Base-by-base conservation (phyloP, 2,329 filamentous ascomycete genomes). In the Thielaviopsis euricoi region DNA sequence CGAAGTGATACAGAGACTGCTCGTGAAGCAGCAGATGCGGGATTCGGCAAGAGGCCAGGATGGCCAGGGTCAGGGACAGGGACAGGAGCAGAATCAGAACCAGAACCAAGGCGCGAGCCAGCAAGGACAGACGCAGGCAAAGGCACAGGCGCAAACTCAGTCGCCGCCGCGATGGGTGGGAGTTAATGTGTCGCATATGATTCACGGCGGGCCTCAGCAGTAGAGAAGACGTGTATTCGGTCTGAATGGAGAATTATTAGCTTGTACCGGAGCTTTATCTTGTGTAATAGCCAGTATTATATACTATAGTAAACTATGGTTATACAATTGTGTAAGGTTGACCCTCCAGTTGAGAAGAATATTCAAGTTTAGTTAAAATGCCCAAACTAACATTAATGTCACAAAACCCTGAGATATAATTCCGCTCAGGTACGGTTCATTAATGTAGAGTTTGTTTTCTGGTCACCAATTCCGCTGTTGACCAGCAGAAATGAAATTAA, bases 131-230 rank as follows among this genome's bases (percentile, higher is more conserved):
- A 4, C 40, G 9, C 40, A 46, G 40, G 40, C 15, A 5, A 10
- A 46, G 40, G 17, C 17, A 5, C 40, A 46, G n/a, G 17, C 40
- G n/a, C 40, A 48, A 10, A 19, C 43, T 10, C 43, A 48, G 50
- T 58, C 56, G 19, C 56, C 59, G n/a, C 57, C 59, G 60, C 68
- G 69, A 59, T 77, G 75, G 75, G 70, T 73, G 3, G 71, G 69
- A 15, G 71, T 75, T 19, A 71, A 76, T 61, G 67, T 73, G 23
- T 67, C 70, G 19, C 69, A 71, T 53, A 71, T 76, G 68, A 72
- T 75, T 67, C 64, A 65, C 12, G 67, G 67, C 26, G 64, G 65
- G 9, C 61, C 60, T 9, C 64, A 59, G 49, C 29, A 54, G 33
- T 40, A 53, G 23, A 37, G 17, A 25, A n/a, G n/a, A 21, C n/a